A percentile compares a stretch with the other conserved stretches of the same genome.
phyloP scores from a whole-genome alignment of 768 basidiomycete species.

The Pisolithus microcarpus region DNA sequence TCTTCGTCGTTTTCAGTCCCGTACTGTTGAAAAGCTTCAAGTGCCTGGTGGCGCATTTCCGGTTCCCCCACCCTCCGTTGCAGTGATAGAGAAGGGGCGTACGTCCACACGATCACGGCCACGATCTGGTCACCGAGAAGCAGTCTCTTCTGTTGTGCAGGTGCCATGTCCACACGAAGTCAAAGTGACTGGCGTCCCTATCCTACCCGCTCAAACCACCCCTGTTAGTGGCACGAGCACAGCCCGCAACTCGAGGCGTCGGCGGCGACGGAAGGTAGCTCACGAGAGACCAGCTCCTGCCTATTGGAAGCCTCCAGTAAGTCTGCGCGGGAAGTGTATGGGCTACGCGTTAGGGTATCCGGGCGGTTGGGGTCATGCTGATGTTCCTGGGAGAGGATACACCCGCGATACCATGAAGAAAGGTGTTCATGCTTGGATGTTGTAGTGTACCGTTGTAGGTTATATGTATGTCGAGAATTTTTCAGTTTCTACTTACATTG shows the following conservation, averaged over 20 bases:
- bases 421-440: conserved; percentile 8
- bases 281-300: conserved; percentile 16
- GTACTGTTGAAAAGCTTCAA: conserved; percentile 6
- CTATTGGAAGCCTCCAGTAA: conserved; percentile 24
- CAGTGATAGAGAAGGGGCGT: conserved; percentile 19
- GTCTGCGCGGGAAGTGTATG: conserved; percentile 17
- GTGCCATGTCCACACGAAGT: conserved; percentile 20
- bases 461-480: no score
- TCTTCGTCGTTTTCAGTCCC: conserved; percentile 6
- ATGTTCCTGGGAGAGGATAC: conserved; percentile 5
- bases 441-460: neutral
- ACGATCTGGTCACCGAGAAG: neutral
- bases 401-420: conserved; percentile 22
- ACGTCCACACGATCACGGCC: neutral
- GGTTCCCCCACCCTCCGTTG: conserved; percentile 10
- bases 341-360: conserved; percentile 29
- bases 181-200: conserved; percentile 7
- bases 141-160: neutral
- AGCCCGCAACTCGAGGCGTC: neutral
- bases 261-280: conserved; percentile 7
- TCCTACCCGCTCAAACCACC: conserved; percentile 14
- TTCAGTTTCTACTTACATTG: no score
- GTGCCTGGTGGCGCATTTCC: neutral
- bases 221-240: neutral
- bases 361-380: conserved; percentile 18